Percentiles rank a stretch among this genome's conserved stretches.
Conservation (phyloP, 441 rosid species). For the Viola pubescens region DNA sequence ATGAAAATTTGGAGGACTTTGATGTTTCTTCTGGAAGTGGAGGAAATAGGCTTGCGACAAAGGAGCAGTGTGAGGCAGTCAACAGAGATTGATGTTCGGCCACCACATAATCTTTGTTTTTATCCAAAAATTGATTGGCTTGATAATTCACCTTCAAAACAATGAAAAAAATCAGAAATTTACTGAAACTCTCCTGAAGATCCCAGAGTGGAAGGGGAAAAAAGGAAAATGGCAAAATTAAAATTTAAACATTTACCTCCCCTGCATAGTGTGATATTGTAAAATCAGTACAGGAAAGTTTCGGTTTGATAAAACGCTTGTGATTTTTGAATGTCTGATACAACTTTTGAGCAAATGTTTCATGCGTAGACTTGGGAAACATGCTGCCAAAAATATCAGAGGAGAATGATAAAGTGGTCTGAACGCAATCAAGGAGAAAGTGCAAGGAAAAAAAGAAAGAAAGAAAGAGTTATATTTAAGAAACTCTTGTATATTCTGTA, state of each 20-base stretch:
- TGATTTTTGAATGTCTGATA: slow-evolving; percentile 83
- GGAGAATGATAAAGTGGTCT: slow-evolving; percentile 14
- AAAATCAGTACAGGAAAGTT: slow-evolving; percentile 87
- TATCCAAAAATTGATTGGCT: slow-evolving; percentile 87
- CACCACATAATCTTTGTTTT: slow-evolving; percentile 94
- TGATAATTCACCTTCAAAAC: slow-evolving; percentile 63
- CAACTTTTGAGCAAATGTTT: slow-evolving; percentile 93
- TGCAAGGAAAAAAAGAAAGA: slow-evolving; percentile 4
- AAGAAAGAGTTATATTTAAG: slow-evolving; percentile 1
- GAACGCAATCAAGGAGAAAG: slow-evolving; percentile 3
- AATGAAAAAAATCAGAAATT: slow-evolving; percentile 15
- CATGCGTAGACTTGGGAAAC: slow-evolving; percentile 97
- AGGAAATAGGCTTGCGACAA: slow-evolving; percentile 74
- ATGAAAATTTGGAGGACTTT: slow-evolving; percentile 88
- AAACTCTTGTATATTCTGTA: slow-evolving; percentile 10
- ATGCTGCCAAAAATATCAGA: slow-evolving; percentile 47
- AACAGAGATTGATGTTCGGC: slow-evolving; percentile 94
- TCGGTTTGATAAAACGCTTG: slow-evolving; percentile 88
- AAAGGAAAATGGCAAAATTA: background rate
- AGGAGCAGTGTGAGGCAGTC: slow-evolving; percentile 63
- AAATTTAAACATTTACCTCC: slow-evolving; percentile 47
- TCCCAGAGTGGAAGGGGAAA: slow-evolving; percentile 5
- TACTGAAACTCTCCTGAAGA: slow-evolving; percentile 6
- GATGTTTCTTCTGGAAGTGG: slow-evolving; percentile 80
- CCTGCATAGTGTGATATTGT: slow-evolving; percentile 94